These are phyloP conservation scores for Penicillium pulvis DNA, from an alignment of 495 filamentous ascomycete genomes.

Conservation along the genomic window DNA sequence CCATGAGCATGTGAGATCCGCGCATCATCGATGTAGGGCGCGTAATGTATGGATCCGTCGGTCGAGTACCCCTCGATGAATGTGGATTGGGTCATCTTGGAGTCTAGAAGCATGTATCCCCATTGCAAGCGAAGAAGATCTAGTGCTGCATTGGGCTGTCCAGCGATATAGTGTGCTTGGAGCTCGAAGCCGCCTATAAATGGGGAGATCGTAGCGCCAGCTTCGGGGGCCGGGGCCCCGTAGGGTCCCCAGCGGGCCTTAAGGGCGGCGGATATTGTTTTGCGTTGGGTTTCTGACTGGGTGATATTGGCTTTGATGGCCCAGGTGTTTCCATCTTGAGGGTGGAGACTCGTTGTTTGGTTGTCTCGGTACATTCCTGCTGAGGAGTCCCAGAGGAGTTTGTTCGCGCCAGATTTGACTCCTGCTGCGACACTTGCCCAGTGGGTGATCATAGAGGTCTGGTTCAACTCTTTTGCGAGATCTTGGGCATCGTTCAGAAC, in stretches of 20 bases:
- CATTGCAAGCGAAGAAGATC: constrained; percentile 56
- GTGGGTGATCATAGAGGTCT: constrained; percentile 13
- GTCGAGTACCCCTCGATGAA: constrained; percentile 61
- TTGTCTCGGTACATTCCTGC: constrained; percentile 37
- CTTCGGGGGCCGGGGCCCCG: constrained; percentile 59
- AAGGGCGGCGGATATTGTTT: constrained; percentile 43
- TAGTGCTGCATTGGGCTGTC: constrained; percentile 43
- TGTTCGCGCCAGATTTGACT: constrained; percentile 35
- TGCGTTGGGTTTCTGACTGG: constrained; percentile 19
- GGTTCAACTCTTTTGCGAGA: constrained; percentile 28
- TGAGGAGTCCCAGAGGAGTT: constrained; percentile 34
- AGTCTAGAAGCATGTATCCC: constrained; percentile 61
- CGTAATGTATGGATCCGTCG: constrained; percentile 57
- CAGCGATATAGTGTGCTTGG: constrained; percentile 52
- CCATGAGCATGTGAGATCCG: constrained; percentile 61
- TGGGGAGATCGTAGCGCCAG: constrained; percentile 56
- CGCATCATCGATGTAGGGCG: constrained; percentile 54
- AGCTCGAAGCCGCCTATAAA: constrained; percentile 61
- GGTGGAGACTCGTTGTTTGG: constrained; percentile 39
- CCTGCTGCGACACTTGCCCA: constrained; percentile 23
- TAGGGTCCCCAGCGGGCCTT: constrained; percentile 51
- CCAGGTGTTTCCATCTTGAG: constrained; percentile 52
- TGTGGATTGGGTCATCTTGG: constrained; percentile 60
- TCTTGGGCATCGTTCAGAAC: constrained; percentile 30
- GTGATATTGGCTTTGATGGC: constrained; percentile 45